Conservation (phyloP, 2,329 filamentous ascomycete genomes). For the Fusarium staphyleae region DNA sequence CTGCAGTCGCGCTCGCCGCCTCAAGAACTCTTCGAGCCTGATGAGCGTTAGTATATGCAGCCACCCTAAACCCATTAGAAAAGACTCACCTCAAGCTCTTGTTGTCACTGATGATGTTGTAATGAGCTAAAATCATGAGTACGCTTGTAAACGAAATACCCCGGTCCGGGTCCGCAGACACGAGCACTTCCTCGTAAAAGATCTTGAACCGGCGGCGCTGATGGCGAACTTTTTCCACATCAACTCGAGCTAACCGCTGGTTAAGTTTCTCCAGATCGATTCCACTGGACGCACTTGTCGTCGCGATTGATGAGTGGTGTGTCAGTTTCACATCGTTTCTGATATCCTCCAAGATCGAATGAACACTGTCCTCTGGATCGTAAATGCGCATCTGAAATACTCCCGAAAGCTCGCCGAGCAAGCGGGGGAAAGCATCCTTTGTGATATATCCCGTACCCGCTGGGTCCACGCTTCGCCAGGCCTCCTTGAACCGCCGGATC, state of each 20-base stretch:
- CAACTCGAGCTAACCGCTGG: slow-evolving; percentile 73
- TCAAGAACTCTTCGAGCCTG: slow-evolving; percentile 91
- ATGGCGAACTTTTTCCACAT: slow-evolving; percentile 75
- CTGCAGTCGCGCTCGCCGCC: slow-evolving; percentile 87
- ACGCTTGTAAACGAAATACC: slow-evolving; percentile 93
- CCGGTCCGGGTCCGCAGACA: slow-evolving; percentile 86
- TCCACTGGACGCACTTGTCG: slow-evolving; percentile 59
- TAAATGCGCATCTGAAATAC: slow-evolving; percentile 98
- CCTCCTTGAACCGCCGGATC: slow-evolving; percentile 95
- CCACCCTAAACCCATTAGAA: background rate
- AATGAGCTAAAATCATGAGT: slow-evolving; percentile 94
- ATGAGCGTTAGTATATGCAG: slow-evolving; percentile 39
- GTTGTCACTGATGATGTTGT: slow-evolving; percentile 98
- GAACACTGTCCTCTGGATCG: slow-evolving; percentile 85
- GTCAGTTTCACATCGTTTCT: slow-evolving; percentile 62
- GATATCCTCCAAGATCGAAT: slow-evolving; percentile 86
- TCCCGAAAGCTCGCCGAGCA: slow-evolving; percentile 91
- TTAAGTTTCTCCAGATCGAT: slow-evolving; percentile 81
- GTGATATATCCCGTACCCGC: slow-evolving; percentile 89
- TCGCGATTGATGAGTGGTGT: slow-evolving; percentile 63
- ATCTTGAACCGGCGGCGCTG: slow-evolving; percentile 83
- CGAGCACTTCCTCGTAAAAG: slow-evolving; percentile 97
- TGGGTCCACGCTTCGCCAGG: slow-evolving; percentile 95
- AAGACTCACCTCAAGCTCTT: slow-evolving; percentile 80
- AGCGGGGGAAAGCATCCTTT: slow-evolving; percentile 85